phyloP scores from a whole-genome alignment of 2,329 filamentous ascomycete species.

The Colletotrichum cuscutae region DNA sequence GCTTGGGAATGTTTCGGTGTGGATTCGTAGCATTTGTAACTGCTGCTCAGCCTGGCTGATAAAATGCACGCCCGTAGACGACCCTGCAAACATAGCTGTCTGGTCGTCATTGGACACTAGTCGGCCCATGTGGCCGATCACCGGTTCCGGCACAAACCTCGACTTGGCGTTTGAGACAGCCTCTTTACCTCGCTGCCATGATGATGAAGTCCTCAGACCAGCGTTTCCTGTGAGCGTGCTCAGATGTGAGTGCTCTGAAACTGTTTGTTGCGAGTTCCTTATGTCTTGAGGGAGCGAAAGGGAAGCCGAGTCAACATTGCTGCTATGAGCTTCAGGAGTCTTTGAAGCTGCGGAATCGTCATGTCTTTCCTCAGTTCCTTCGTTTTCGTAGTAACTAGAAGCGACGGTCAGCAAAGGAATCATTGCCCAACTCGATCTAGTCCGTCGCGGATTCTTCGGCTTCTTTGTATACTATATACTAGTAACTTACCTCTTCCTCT shows the following conservation, averaged over 20 bases:
- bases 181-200: neutral
- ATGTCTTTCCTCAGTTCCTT: conserved; percentile 10
- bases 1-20: conserved; percentile 39
- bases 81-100: conserved; percentile 40
- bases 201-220: neutral
- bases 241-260: neutral
- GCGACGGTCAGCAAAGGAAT: neutral
- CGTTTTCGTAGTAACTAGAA: conserved; percentile 26
- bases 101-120: conserved; percentile 37
- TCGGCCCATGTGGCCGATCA: conserved; percentile 41
- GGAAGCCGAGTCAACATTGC: neutral
- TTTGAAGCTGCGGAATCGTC: neutral
- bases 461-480: too few relatives aligned
- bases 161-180: neutral
- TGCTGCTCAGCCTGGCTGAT: conserved; percentile 41
- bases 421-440: too few relatives aligned
- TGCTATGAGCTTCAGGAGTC: neutral
- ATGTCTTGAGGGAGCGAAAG: neutral
- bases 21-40: conserved; percentile 38
- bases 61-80: conserved; percentile 42
- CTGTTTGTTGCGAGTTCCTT: neutral
- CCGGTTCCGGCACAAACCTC: conserved; percentile 19
- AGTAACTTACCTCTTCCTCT: conserved; percentile 27
- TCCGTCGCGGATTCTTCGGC: too few relatives aligned
- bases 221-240: neutral